phyloP scores from a whole-genome alignment of 306 rosid genomes.

The Canavalia ensiformis region DNA sequence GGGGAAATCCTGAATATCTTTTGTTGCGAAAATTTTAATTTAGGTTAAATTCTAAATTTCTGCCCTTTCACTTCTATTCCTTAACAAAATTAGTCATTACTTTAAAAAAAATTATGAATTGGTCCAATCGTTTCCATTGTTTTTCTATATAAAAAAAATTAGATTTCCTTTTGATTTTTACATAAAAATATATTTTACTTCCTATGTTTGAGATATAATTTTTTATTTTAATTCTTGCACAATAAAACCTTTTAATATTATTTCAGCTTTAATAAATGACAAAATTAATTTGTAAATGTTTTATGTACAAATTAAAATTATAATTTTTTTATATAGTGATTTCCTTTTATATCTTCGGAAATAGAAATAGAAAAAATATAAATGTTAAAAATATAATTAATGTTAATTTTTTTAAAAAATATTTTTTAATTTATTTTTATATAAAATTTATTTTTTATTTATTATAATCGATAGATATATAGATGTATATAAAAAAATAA shows the following conservation, averaged over 20 bases:
- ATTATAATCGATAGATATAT: no score
- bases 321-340: background rate
- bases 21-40: constrained; percentile 8
- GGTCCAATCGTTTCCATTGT: background rate
- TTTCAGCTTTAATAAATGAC: no score
- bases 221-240: background rate
- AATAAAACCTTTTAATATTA: background rate
- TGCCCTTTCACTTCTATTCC: background rate
- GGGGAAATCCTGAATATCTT: constrained; percentile 41
- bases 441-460: no score
- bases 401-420: no score
- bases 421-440: no score
- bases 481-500: no score
- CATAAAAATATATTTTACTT: background rate
- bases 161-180: background rate
- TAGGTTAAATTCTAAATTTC: constrained; percentile 13
- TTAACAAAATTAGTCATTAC: background rate
- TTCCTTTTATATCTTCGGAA: no score
- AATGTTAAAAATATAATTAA: no score
- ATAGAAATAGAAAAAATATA: no score
- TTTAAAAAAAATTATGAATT: background rate
- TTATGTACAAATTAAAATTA: background rate
- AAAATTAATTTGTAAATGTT: background rate
- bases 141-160: background rate
- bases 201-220: background rate